Conservation (phyloP, 1,284 basidiomycete genomes). For the Trichosporon faecale region DNA sequence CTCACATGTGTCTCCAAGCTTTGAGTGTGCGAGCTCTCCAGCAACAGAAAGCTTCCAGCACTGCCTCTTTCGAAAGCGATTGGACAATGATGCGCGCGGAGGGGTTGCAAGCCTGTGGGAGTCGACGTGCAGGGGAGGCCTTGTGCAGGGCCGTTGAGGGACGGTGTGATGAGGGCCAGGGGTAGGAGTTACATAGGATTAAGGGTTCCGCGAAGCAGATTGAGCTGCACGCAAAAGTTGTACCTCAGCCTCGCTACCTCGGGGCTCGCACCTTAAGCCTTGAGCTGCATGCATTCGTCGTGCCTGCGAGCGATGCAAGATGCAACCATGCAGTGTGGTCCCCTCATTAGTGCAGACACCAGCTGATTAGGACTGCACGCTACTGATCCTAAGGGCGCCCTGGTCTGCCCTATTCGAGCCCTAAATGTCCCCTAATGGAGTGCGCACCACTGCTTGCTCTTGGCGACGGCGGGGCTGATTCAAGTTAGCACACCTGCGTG, state of each 20-base stretch:
- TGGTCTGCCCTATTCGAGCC: too few relatives aligned
- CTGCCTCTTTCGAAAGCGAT: background rate
- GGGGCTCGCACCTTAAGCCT: background rate
- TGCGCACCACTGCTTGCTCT: background rate
- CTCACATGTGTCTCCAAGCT: background rate
- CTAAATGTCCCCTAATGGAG: background rate
- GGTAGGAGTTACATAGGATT: constrained; percentile 5
- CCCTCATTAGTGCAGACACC: background rate
- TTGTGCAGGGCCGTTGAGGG: background rate
- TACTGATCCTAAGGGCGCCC: background rate
- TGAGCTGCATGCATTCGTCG: too few relatives aligned
- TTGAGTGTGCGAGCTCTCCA: background rate
- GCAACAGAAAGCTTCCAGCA: background rate
- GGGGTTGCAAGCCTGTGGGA: background rate
- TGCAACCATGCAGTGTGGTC: too few relatives aligned
- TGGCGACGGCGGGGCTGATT: background rate
- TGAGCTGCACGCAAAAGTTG: background rate
- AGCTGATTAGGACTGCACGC: background rate
- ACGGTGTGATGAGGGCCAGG: background rate
- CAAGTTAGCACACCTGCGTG: background rate
- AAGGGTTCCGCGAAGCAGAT: background rate
- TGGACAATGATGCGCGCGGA: background rate
- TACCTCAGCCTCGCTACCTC: background rate
- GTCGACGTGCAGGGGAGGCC: background rate
- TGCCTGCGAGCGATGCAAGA: background rate